A percentile compares a stretch with the other conserved stretches of the same genome.
Conservation (phyloP, 2,329 filamentous ascomycete genomes). For the Pseudopithomyces chartarum region DNA sequence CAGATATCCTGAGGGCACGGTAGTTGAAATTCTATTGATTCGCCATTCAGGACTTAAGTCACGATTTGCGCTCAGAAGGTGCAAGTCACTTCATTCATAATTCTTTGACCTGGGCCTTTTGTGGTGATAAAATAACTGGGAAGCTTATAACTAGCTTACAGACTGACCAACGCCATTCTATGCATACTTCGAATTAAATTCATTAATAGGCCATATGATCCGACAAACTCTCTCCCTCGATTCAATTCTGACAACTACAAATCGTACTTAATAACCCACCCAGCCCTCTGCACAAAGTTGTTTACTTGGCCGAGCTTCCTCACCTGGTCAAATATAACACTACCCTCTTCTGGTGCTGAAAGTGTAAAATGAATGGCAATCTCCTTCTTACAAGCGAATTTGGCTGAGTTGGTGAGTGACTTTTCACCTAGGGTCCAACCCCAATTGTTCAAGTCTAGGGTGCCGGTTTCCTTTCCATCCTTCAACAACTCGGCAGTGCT, state of each 20-base stretch:
- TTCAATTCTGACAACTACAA: neutral
- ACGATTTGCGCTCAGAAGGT: no score
- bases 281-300: neutral
- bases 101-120: no score
- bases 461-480: neutral
- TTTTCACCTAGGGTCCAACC: neutral
- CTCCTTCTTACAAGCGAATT: neutral
- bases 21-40: no score
- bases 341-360: neutral
- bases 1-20: no score
- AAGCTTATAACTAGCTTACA: no score
- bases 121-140: no score
- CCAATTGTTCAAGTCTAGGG: conserved; percentile 5
- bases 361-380: conserved; percentile 1
- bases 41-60: no score
- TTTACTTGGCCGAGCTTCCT: neutral
- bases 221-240: no score
- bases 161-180: no score
- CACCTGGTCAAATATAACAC: neutral
- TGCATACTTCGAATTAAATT: no score
- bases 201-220: no score
- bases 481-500: neutral
- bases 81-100: no score
- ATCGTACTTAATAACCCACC: conserved; percentile 2
- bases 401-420: neutral